A percentile compares a stretch with the other conserved stretches of the same genome.
Evolutionary conservation across 495 filamentous ascomycete genomes (phyloP).

Genomic region (Lophium mytilinum): DNA sequence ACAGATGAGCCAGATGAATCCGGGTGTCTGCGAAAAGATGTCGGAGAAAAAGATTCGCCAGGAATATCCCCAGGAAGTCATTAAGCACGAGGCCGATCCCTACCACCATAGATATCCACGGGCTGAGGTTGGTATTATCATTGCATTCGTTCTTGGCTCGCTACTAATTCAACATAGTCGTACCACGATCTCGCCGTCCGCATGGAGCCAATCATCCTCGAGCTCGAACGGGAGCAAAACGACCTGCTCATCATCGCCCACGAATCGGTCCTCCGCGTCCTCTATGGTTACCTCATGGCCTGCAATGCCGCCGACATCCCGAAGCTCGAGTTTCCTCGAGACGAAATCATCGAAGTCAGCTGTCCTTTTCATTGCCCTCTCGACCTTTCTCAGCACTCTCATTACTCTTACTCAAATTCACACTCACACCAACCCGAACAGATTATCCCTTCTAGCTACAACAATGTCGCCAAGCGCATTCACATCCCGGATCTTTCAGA

Average conservation of each 20-base stretch:
- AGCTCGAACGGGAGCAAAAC: conserved; percentile 93
- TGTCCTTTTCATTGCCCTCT: background rate
- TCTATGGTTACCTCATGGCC: conserved; percentile 98
- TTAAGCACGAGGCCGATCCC: conserved; percentile 87
- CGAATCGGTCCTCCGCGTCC: conserved; percentile 88
- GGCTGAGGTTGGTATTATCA: conserved; percentile 62
- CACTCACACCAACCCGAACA: conserved; percentile 27
- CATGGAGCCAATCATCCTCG: conserved; percentile 96
- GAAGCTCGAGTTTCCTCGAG: conserved; percentile 82
- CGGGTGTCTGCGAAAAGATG: conserved; percentile 90
- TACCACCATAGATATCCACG: conserved; percentile 96
- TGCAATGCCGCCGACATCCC: conserved; percentile 96
- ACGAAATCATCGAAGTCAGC: conserved; percentile 88
- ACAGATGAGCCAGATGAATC: conserved; percentile 95
- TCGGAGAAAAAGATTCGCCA: conserved; percentile 68
- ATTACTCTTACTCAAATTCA: background rate
- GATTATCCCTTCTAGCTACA: conserved; percentile 95
- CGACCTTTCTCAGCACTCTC: background rate
- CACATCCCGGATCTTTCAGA: conserved; percentile 58
- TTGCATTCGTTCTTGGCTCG: background rate
- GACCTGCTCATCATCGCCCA: conserved; percentile 97
- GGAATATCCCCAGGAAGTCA: conserved; percentile 80
- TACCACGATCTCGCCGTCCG: conserved; percentile 98
- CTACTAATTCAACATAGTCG: conserved; percentile 48
- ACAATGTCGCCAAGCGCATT: conserved; percentile 87